These are phyloP conservation scores for Apiospora saccharicola DNA, from an alignment of 2,329 filamentous ascomycete genomes.

Conservation along the genomic window DNA sequence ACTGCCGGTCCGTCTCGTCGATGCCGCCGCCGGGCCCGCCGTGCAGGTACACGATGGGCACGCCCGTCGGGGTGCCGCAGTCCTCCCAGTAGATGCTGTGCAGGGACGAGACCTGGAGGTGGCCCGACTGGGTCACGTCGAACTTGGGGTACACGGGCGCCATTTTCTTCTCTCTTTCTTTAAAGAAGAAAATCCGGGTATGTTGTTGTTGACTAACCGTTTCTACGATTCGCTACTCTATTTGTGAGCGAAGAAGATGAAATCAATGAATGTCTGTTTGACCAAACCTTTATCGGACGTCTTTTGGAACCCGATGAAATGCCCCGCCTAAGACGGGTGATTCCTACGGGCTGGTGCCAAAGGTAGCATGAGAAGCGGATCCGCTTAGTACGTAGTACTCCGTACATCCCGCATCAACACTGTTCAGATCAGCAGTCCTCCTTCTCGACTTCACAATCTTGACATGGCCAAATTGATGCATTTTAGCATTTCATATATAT, in stretches of 20 bases:
- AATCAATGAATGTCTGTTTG: background rate
- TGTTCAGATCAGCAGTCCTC: background rate
- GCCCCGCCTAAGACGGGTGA: background rate
- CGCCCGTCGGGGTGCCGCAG: constrained; percentile 31
- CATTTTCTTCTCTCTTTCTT: constrained; percentile 27
- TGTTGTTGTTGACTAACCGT: background rate
- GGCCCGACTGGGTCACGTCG: constrained; percentile 33
- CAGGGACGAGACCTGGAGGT: constrained; percentile 38
- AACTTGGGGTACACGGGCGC: constrained; percentile 38
- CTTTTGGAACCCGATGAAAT: background rate
- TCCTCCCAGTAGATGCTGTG: constrained; percentile 42
- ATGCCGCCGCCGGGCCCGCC: constrained; percentile 51
- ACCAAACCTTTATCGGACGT: background rate
- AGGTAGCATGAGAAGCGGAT: background rate
- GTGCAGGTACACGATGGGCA: constrained; percentile 50
- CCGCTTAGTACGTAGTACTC: background rate
- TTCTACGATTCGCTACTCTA: background rate
- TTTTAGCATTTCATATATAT: constrained; percentile 14
- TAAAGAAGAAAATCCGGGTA: background rate
- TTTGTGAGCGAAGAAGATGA: background rate
- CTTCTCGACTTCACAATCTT: background rate
- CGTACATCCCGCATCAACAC: background rate
- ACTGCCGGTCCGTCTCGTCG: constrained; percentile 44
- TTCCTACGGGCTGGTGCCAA: background rate
- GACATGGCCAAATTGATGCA: background rate